Evolutionary conservation across 2,329 filamentous ascomycete species (phyloP).

Genomic region (Nectriaceae sp.): DNA sequence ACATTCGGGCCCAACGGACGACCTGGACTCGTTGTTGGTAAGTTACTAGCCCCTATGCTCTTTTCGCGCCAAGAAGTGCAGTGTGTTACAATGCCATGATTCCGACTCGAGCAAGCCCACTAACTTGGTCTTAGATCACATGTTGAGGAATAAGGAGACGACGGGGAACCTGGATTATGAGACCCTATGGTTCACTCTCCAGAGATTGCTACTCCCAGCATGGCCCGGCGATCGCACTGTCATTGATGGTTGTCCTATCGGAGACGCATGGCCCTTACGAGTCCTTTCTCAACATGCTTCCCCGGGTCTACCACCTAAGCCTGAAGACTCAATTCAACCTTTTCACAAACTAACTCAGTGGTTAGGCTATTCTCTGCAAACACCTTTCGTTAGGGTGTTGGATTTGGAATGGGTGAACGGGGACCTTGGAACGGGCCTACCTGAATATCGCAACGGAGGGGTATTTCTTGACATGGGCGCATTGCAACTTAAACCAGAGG

Average conservation of each 20-base stretch:
- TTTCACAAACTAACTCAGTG: conserved; percentile 70
- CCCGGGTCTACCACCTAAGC: background rate
- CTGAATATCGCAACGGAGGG: conserved; percentile 73
- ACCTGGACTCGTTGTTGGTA: conserved; percentile 51
- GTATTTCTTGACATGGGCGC: conserved; percentile 64
- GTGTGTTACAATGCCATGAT: background rate
- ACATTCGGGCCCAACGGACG: conserved; percentile 46
- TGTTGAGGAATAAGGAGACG: conserved; percentile 33
- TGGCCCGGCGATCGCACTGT: conserved; percentile 56
- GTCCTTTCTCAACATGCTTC: conserved; percentile 17
- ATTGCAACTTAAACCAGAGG: conserved; percentile 50
- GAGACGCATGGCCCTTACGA: conserved; percentile 51
- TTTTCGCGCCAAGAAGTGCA: too few species aligned
- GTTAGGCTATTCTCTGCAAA: conserved; percentile 73
- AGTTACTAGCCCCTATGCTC: conserved; percentile 12
- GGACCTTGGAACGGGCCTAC: conserved; percentile 64
- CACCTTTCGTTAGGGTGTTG: conserved; percentile 58
- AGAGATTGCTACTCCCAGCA: conserved; percentile 46
- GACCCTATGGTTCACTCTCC: conserved; percentile 44
- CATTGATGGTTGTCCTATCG: conserved; percentile 44
- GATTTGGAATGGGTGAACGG: conserved; percentile 52
- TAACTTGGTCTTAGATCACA: conserved; percentile 37
- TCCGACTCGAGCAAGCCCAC: background rate
- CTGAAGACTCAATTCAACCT: conserved; percentile 42
- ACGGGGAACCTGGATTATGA: conserved; percentile 38